Base-by-base conservation (phyloP, 345 rosid species). In the Eucalyptus erythrocorys region DNA sequence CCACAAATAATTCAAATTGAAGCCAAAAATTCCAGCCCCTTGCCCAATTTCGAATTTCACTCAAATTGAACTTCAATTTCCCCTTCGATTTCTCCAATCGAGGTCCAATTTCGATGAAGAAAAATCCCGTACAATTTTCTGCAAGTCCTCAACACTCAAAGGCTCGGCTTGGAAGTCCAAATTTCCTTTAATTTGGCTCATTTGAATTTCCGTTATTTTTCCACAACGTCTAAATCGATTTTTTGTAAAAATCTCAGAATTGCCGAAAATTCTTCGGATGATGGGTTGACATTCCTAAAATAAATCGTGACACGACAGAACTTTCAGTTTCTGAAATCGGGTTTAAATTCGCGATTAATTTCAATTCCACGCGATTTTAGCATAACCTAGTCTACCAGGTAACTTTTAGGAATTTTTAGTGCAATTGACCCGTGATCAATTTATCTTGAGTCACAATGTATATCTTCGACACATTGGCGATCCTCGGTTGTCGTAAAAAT, bases 281-380 rank as follows among this genome's bases (percentile, higher is more conserved):
- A 50, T 17, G 8, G 17, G 53, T 3, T 0, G 0, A 17, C 1
- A 4, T 50, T 50, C 4, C 53, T 50, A 17, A 50, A 50, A 17
- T 17, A 50, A 22, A 1, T 17, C 0, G 4, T 50, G 22, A 50
- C 4, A 50, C 2, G 0, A 17, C 2, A 50, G 0, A 3, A 50
- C 53, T 17, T 50, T 50, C 8, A 50, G 17, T 50, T 50, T 50
- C 2, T 17, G 0, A 50, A 50, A 50, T 50, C 0, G 2, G 1
- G 1, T 17, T 50, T 8, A 17, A 50, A 50, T 50, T 50, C 7
- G 1, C 2, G 2, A 1, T 50, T 50, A 17, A 17, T 50, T 50
- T 50, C 1, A 6, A 50, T 50, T 0, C 0, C 2, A 3, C 1
- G 4, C 0, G 22, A 0, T 50, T 50, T 17, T 50, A 17, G 22